Evolutionary conservation across 2,329 filamentous ascomycete genomes (phyloP).

Genomic region (Dactylonectria macrodidyma): DNA sequence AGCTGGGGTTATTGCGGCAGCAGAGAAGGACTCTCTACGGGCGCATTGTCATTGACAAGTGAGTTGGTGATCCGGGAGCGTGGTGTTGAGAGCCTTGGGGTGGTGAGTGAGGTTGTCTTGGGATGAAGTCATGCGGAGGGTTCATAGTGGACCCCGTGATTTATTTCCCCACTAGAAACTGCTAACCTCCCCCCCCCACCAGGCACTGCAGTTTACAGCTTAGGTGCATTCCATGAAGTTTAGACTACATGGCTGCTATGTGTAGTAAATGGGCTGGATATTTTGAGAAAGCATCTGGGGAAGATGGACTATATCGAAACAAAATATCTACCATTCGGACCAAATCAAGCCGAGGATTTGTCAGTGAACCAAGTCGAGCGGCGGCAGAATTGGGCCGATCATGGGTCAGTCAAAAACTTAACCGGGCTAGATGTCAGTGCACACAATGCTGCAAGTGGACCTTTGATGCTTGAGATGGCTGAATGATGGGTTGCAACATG

Average conservation of each 20-base stretch:
- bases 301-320: too few species aligned
- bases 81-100: not conserved
- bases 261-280: not conserved
- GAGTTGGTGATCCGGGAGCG: not conserved
- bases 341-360: not conserved
- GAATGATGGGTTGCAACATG: too few species aligned
- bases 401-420: not conserved
- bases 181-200: not conserved
- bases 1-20: too few species aligned
- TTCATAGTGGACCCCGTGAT: conserved; percentile 8
- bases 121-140: conserved; percentile 7
- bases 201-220: not conserved
- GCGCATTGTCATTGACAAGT: not conserved
- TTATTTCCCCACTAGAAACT: not conserved
- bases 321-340: too few species aligned
- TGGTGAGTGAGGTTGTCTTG: conserved; percentile 7
- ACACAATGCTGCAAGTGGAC: not conserved
- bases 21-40: not conserved
- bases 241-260: not conserved
- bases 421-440: not conserved
- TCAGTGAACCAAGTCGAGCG: not conserved
- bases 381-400: not conserved
- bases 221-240: too few species aligned
- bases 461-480: not conserved
- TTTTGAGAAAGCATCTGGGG: too few species aligned